Evolutionary conservation across 2,329 filamentous ascomycete genomes (phyloP).

Genomic region (Truncatella angustata): DNA sequence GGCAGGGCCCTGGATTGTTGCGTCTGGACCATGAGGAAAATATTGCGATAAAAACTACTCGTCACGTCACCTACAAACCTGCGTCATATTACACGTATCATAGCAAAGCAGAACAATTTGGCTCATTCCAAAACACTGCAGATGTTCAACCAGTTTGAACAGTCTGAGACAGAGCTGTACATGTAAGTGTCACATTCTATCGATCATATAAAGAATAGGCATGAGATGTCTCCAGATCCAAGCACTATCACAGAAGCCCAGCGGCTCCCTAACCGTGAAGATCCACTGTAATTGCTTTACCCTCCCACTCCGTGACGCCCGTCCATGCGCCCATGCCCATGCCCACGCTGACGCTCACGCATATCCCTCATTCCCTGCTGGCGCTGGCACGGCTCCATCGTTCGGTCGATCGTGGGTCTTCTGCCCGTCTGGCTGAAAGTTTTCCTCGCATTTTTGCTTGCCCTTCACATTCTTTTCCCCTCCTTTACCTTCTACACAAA

Average conservation of each 20-base stretch:
- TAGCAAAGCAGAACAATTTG: too few species aligned
- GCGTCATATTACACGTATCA: too few species aligned
- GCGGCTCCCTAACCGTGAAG: neutral
- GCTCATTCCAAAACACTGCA: too few species aligned
- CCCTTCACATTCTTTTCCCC: slow-evolving; percentile 6
- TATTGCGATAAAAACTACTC: too few species aligned
- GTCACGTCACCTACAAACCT: too few species aligned
- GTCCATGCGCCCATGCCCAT: neutral
- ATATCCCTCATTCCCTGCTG: slow-evolving; percentile 7
- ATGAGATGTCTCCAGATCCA: neutral
- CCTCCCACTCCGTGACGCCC: slow-evolving; percentile 1
- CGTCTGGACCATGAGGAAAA: neutral
- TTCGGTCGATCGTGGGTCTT: slow-evolving; percentile 10
- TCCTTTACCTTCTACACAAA: slow-evolving; percentile 3
- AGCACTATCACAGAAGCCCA: neutral
- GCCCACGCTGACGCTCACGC: neutral
- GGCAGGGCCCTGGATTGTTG: neutral
- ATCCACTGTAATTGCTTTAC: slow-evolving; percentile 7
- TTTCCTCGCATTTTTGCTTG: slow-evolving; percentile 3
- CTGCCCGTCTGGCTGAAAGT: slow-evolving; percentile 4
- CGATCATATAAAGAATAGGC: too few species aligned
- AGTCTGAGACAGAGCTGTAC: too few species aligned
- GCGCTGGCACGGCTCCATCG: slow-evolving; percentile 6
- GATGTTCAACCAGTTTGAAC: too few species aligned
- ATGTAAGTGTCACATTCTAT: too few species aligned